A percentile compares a stretch with the other conserved stretches of the same genome.
phyloP scores from a whole-genome alignment of 2,329 filamentous ascomycete genomes.

The Colletotrichum paranaense region DNA sequence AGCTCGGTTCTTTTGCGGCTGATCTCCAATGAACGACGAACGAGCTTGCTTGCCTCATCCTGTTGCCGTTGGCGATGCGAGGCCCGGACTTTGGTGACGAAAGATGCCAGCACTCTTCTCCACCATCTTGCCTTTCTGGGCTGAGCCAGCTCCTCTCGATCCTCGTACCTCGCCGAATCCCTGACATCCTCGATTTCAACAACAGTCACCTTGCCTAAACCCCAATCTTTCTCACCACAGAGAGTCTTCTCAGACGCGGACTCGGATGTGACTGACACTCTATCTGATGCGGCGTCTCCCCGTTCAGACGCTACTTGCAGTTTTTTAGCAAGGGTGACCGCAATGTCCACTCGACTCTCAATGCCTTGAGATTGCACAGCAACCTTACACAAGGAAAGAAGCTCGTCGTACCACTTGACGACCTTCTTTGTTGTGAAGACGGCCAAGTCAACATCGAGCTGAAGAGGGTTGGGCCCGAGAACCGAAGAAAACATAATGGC shows the following conservation, averaged over 20 bases:
- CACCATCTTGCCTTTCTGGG: neutral
- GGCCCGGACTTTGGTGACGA: neutral
- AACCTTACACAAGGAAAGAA: neutral
- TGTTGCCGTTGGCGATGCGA: neutral
- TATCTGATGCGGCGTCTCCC: neutral
- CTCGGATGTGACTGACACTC: neutral
- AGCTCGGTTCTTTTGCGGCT: neutral
- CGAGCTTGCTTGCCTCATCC: neutral
- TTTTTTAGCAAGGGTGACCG: neutral
- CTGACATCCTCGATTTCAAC: neutral
- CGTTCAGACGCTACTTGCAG: neutral
- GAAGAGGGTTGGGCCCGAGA: neutral
- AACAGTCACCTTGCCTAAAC: neutral
- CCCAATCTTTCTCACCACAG: neutral
- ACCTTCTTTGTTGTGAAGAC: neutral
- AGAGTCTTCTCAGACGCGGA: neutral
- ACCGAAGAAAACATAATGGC: neutral
- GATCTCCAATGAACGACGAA: neutral
- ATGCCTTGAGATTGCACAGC: neutral
- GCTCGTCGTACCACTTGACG: neutral
- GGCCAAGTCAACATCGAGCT: constrained; percentile 1
- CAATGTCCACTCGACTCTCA: neutral
- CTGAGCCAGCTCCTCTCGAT: neutral
- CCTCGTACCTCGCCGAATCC: neutral
- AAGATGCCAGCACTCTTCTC: neutral